Percentiles rank a stretch among this genome's conserved stretches.
Evolutionary conservation across 1,284 basidiomycete genomes (phyloP).

Genomic region (Limonomyces culmigenus): DNA sequence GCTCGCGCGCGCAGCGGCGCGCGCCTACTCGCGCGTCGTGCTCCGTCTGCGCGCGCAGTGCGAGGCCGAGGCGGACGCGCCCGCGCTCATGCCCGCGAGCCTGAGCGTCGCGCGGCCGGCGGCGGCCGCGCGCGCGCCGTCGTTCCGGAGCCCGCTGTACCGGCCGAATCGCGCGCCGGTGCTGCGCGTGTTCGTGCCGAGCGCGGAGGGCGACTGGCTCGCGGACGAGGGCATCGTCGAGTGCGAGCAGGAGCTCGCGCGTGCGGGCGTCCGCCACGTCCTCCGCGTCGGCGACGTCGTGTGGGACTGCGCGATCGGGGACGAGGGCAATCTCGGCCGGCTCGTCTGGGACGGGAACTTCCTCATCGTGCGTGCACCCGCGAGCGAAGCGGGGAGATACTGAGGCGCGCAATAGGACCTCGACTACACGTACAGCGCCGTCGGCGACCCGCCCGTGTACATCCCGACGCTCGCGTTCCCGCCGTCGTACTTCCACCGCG

Average conservation of each 20-base stretch:
- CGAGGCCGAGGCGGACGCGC: slow-evolving; percentile 32
- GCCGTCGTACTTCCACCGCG: slow-evolving; percentile 72
- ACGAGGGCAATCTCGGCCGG: slow-evolving; percentile 64
- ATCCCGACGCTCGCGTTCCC: slow-evolving; percentile 60
- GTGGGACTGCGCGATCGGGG: slow-evolving; percentile 68
- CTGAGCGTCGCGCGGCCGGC: slow-evolving; percentile 3
- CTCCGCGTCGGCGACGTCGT: slow-evolving; percentile 62
- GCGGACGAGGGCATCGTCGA: slow-evolving; percentile 60
- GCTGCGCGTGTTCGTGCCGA: slow-evolving; percentile 63
- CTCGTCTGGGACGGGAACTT: slow-evolving; percentile 73
- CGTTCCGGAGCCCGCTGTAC: slow-evolving; percentile 54
- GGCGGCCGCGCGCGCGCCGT: slow-evolving; percentile 3
- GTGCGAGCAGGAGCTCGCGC: slow-evolving; percentile 60
- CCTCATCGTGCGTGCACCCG: slow-evolving; percentile 50
- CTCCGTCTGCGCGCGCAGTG: slow-evolving; percentile 59
- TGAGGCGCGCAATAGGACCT: slow-evolving; percentile 50
- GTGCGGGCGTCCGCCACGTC: slow-evolving; percentile 33
- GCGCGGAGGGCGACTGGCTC: slow-evolving; percentile 67
- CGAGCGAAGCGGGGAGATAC: no score
- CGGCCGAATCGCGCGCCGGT: slow-evolving; percentile 50
- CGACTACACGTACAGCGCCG: slow-evolving; percentile 58
- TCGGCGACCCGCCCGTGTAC: slow-evolving; percentile 62
- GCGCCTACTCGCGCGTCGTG: slow-evolving; percentile 60
- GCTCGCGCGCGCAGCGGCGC: slow-evolving; percentile 30
- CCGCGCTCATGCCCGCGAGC: slow-evolving; percentile 36